A percentile compares a stretch with the other conserved stretches of the same genome.
These are phyloP conservation scores for Tetrahymena borealis DNA, from an alignment of 73 alveolate species.

Conservation along the genomic window DNA sequence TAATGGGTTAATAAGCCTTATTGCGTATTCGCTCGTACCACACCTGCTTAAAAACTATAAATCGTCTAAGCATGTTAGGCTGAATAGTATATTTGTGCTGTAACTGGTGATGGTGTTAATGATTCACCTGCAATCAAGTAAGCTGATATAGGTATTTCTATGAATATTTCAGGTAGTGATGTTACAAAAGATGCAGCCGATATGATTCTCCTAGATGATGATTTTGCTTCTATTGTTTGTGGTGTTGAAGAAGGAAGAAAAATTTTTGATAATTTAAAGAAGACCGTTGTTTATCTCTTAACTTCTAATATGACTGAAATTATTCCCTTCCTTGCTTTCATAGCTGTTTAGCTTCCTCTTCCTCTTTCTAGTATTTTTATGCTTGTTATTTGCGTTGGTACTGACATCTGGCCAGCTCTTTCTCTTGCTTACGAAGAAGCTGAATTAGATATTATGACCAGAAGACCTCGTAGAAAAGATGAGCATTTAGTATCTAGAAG, in stretches of 20 bases:
- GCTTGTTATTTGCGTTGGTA: conserved; percentile 80
- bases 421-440: conserved; percentile 84
- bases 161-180: conserved; percentile 96
- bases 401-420: conserved; percentile 82
- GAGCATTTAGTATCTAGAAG: background rate
- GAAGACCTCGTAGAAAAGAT: conserved; percentile 68
- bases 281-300: conserved; percentile 58
- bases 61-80: conserved; percentile 85
- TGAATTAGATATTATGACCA: conserved; percentile 75
- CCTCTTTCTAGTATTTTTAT: conserved; percentile 72
- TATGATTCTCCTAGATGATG: conserved; percentile 90
- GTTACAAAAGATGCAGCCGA: conserved; percentile 99
- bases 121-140: conserved; percentile 93
- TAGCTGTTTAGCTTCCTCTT: conserved; percentile 60
- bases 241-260: conserved; percentile 95
- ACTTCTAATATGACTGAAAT: conserved; percentile 77
- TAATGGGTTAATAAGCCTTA: conserved; percentile 80
- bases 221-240: conserved; percentile 83
- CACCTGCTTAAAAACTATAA: conserved; percentile 84
- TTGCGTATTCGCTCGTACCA: conserved; percentile 85
- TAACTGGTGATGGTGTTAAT: conserved; percentile 90
- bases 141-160: conserved; percentile 88
- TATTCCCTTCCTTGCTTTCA: conserved; percentile 68
- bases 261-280: conserved; percentile 77
- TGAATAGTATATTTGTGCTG: conserved; percentile 81